A percentile compares a stretch with the other conserved stretches of the same genome.
These are phyloP conservation scores for Quercus aquifolioides DNA, from an alignment of 306 rosid genomes.

Conservation along the genomic window DNA sequence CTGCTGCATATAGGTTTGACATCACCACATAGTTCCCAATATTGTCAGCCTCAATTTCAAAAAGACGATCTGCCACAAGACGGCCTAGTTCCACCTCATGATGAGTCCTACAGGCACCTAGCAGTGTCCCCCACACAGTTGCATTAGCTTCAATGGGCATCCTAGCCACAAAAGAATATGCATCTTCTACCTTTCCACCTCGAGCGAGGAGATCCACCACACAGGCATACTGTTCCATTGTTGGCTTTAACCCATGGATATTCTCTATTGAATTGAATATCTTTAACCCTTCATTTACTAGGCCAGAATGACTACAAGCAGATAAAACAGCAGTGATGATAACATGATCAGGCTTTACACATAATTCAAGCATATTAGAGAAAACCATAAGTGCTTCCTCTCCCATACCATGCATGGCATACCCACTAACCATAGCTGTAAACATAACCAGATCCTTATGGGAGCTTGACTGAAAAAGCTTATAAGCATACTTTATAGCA, in stretches of 20 bases:
- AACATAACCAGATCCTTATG: conserved; percentile 81
- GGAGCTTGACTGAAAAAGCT: conserved; percentile 50
- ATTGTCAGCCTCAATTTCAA: conserved; percentile 52
- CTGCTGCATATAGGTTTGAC: conserved; percentile 83
- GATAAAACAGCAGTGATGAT: conserved; percentile 72
- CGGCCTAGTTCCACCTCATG: conserved; percentile 71
- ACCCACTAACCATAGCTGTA: conserved; percentile 84
- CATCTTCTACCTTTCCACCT: conserved; percentile 61
- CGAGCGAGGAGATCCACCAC: conserved; percentile 87
- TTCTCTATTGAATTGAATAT: conserved; percentile 71
- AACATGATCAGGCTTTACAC: conserved; percentile 66
- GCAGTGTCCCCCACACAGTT: conserved; percentile 74
- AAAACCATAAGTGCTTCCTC: conserved; percentile 66
- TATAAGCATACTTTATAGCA: conserved; percentile 49
- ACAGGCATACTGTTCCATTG: conserved; percentile 74
- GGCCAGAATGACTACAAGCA: conserved; percentile 91
- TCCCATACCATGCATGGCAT: conserved; percentile 86
- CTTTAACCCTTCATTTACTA: conserved; percentile 67
- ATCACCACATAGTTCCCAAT: conserved; percentile 76
- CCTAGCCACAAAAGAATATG: conserved; percentile 55
- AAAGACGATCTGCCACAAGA: conserved; percentile 55
- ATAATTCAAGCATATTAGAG: conserved; percentile 59
- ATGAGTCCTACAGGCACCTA: conserved; percentile 80
- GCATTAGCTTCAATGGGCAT: conserved; percentile 74
- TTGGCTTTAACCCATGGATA: conserved; percentile 66